Conservation (phyloP, 2,329 filamentous ascomycete genomes). For the Trichoderma asperellum region DNA sequence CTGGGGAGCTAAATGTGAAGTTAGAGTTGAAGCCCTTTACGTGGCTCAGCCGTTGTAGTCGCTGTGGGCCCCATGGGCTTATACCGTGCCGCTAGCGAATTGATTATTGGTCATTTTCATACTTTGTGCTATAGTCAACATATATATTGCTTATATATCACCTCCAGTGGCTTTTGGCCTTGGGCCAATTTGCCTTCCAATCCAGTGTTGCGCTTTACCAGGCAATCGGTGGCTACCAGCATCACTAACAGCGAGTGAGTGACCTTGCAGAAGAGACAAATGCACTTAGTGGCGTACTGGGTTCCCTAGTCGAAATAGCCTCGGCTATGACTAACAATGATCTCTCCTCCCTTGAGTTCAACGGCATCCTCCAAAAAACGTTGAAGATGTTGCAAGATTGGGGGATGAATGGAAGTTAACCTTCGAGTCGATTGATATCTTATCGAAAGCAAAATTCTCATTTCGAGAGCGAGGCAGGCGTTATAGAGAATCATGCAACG, state of each 20-base stretch:
- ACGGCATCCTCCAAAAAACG: neutral
- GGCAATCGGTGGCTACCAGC: conserved; percentile 44
- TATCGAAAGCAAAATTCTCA: conserved; percentile 23
- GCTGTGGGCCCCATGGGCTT: neutral
- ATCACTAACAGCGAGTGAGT: conserved; percentile 39
- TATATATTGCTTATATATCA: too few relatives aligned
- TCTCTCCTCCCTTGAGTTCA: conserved; percentile 30
- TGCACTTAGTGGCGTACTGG: conserved; percentile 44
- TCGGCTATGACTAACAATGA: conserved; percentile 26
- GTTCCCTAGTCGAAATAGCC: conserved; percentile 38
- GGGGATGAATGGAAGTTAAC: conserved; percentile 28
- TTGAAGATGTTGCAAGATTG: conserved; percentile 24
- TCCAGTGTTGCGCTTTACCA: conserved; percentile 44
- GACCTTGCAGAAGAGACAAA: conserved; percentile 47
- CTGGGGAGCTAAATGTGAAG: neutral
- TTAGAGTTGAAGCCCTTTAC: neutral
- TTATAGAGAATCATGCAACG: conserved; percentile 33
- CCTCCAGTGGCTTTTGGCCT: conserved; percentile 43
- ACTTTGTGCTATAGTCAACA: neutral
- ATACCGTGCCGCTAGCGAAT: neutral
- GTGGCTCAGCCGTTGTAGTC: neutral
- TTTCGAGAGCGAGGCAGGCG: conserved; percentile 29
- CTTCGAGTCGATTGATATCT: conserved; percentile 29
- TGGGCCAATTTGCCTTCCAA: conserved; percentile 47
- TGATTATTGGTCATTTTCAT: neutral